Evolutionary conservation across 345 rosid species (phyloP).

Genomic region (Pugionium dolabratum): DNA sequence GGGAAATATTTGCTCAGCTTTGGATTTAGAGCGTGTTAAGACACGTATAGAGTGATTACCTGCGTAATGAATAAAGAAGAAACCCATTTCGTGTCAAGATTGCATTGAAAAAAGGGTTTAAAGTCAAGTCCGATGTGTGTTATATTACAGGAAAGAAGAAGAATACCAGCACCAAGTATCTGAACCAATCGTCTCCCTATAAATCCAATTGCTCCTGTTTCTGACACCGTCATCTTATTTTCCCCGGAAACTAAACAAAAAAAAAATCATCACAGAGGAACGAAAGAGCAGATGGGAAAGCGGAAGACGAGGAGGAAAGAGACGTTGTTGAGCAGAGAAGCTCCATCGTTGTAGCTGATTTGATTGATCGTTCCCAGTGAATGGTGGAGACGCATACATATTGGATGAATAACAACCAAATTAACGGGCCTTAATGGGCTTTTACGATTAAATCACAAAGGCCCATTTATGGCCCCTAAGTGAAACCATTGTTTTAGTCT

Average conservation of each 20-base stretch:
- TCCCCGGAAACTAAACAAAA: slow-evolving; percentile 36
- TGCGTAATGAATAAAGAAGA: slow-evolving; percentile 37
- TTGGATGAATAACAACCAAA: background rate
- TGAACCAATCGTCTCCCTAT: slow-evolving; percentile 82
- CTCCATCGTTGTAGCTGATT: slow-evolving; percentile 41
- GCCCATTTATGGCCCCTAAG: slow-evolving; percentile 14
- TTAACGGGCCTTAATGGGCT: slow-evolving; percentile 28
- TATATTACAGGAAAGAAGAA: background rate
- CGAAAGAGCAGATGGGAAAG: slow-evolving; percentile 45
- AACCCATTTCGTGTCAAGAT: background rate
- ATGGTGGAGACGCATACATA: slow-evolving; percentile 28
- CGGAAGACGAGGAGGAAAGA: slow-evolving; percentile 57
- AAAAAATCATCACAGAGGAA: slow-evolving; percentile 25
- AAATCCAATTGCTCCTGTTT: slow-evolving; percentile 96
- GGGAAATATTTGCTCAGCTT: slow-evolving; percentile 85
- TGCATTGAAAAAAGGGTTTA: background rate
- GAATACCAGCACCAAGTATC: slow-evolving; percentile 71
- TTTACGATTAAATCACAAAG: background rate
- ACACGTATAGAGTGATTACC: slow-evolving; percentile 69
- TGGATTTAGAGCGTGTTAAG: slow-evolving; percentile 85
- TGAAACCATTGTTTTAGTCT: background rate
- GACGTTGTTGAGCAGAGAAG: slow-evolving; percentile 47
- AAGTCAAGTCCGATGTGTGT: background rate
- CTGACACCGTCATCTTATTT: slow-evolving; percentile 71
- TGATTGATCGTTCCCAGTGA: slow-evolving; percentile 32